phyloP scores from a whole-genome alignment of 441 rosid genomes.

The Eruca vesicaria region DNA sequence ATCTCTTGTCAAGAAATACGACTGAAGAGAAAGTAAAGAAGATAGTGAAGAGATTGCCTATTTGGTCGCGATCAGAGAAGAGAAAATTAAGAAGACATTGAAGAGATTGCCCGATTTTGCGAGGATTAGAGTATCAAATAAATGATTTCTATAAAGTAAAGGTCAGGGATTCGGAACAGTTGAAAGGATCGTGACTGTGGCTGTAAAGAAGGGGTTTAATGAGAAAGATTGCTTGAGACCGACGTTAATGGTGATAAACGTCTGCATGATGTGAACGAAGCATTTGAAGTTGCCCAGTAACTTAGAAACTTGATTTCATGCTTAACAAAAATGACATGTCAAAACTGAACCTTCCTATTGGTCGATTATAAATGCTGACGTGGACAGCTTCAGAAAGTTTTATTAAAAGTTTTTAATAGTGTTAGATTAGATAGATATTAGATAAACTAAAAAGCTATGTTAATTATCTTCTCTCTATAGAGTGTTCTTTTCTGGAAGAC shows the following conservation, averaged over 20 bases:
- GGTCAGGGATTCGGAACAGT: not conserved
- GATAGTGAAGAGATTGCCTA: not conserved
- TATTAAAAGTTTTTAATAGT: no score
- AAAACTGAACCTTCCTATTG: not conserved
- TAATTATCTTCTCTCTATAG: no score
- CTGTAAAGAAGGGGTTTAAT: not conserved
- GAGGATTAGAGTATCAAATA: not conserved
- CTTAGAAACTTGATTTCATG: not conserved
- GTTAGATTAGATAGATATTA: no score
- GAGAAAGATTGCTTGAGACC: not conserved
- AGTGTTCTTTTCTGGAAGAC: constrained; percentile 9
- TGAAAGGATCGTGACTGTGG: not conserved
- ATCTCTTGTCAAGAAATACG: not conserved
- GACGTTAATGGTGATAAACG: not conserved
- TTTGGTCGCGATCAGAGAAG: not conserved
- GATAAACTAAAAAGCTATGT: no score
- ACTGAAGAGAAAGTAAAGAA: not conserved
- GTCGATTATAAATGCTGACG: no score
- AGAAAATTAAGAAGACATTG: not conserved
- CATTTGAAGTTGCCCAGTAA: not conserved
- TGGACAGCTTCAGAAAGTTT: no score
- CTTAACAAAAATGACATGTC: not conserved
- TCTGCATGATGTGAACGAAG: not conserved
- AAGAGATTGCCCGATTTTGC: not conserved
- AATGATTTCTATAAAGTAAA: no score